phyloP scores from a whole-genome alignment of 2,329 filamentous ascomycete genomes.

The Fusarium citri region DNA sequence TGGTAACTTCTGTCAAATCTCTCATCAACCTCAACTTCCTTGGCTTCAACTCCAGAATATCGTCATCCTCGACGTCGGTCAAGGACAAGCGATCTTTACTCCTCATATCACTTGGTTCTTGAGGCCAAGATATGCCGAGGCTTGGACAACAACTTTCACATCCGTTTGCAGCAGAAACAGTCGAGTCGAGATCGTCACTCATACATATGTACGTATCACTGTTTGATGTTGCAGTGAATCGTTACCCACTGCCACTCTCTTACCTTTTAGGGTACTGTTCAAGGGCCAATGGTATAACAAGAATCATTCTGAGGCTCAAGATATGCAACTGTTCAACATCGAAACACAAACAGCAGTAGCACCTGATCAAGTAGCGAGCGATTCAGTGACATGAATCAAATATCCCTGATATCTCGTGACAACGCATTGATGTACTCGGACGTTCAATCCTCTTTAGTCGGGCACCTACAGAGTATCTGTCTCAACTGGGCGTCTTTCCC shows the following conservation, averaged over 20 bases:
- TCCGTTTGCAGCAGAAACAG: constrained; percentile 8
- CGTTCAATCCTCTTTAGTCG: not conserved
- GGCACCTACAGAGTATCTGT: not conserved
- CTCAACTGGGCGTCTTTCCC: no score
- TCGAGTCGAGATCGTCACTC: constrained; percentile 3
- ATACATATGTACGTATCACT: not conserved
- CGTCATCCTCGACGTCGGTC: not conserved
- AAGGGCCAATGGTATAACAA: constrained; percentile 6
- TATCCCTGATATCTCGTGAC: not conserved
- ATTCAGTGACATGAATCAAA: constrained; percentile 1
- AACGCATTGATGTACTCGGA: not conserved
- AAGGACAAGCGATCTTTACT: constrained; percentile 1
- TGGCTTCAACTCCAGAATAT: constrained; percentile 11
- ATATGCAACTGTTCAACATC: not conserved
- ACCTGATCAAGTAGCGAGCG: not conserved
- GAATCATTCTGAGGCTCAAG: not conserved
- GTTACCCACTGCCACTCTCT: not conserved
- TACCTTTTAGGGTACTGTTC: not conserved
- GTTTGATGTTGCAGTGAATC: not conserved
- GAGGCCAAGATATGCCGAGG: not conserved
- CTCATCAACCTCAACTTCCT: constrained; percentile 6
- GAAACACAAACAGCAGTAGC: not conserved
- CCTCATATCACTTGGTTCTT: not conserved
- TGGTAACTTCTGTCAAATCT: not conserved
- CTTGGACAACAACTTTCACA: not conserved